These are phyloP conservation scores for Globisporangium rhizosaccharum DNA, from an alignment of 352 stramenopile genomes.

Conservation along the genomic window DNA sequence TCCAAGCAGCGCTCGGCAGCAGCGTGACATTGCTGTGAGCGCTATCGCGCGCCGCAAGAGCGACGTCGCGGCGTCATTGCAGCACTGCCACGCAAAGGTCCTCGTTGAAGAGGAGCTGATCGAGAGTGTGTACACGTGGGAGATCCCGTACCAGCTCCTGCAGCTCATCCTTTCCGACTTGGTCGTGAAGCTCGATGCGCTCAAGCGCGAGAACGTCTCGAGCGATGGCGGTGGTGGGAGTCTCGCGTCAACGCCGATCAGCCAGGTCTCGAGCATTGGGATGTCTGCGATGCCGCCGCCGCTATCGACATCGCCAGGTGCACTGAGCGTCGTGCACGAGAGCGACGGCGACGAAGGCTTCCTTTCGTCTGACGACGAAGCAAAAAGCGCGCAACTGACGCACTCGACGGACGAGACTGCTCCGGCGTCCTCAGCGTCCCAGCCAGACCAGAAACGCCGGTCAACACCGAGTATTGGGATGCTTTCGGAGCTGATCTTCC, in stretches of 20 bases:
- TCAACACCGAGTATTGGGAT: constrained; percentile 57
- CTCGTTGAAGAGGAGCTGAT: constrained; percentile 84
- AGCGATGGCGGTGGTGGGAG: constrained; percentile 27
- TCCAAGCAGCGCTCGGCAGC: not conserved
- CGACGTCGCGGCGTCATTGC: constrained; percentile 28
- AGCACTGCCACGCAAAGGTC: constrained; percentile 49
- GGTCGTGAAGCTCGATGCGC: constrained; percentile 53
- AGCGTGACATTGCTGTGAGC: constrained; percentile 6
- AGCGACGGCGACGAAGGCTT: constrained; percentile 9
- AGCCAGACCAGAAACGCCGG: constrained; percentile 18
- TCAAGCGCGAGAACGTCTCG: constrained; percentile 46
- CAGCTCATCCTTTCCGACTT: constrained; percentile 75
- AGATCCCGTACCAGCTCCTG: constrained; percentile 80
- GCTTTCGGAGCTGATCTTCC: constrained; percentile 83
- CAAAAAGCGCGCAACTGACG: not conserved
- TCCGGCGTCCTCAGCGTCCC: constrained; percentile 7
- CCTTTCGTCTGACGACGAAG: constrained; percentile 14
- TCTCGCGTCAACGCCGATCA: constrained; percentile 39
- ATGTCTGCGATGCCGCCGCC: constrained; percentile 22
- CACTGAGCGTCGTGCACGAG: constrained; percentile 34
- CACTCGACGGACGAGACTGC: constrained; percentile 7
- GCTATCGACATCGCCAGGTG: constrained; percentile 21
- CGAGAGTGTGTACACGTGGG: constrained; percentile 86
- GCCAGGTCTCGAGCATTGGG: constrained; percentile 40
- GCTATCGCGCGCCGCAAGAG: constrained; percentile 28